phyloP scores from a whole-genome alignment of 306 rosid genomes.

The Castanea sativa region DNA sequence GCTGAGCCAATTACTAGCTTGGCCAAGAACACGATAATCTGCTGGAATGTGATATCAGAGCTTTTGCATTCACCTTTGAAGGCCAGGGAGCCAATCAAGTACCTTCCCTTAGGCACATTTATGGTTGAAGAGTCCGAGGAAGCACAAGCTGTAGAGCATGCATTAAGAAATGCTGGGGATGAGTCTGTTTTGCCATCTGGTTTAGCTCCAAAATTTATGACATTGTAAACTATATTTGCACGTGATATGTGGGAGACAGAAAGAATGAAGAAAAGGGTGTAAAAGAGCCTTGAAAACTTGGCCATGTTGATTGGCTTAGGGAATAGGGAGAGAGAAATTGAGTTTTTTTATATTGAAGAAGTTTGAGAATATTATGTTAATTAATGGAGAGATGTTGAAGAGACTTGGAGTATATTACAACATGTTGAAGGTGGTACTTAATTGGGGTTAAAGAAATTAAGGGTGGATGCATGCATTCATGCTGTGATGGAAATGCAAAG shows the following conservation, averaged over 20 bases:
- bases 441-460: not conserved
- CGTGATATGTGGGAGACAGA: not conserved
- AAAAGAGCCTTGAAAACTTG: not conserved
- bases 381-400: not conserved
- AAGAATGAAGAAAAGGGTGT: not conserved
- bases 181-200: constrained; percentile 39
- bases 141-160: constrained; percentile 45
- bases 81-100: constrained; percentile 18
- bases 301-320: not conserved
- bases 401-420: constrained; percentile 20
- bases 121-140: constrained; percentile 12
- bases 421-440: not conserved
- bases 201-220: constrained; percentile 45
- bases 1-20: constrained; percentile 11
- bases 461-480: too few species aligned
- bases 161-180: constrained; percentile 29
- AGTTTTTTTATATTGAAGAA: constrained; percentile 17
- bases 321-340: not conserved
- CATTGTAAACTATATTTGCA: constrained; percentile 24
- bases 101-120: constrained; percentile 41
- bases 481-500: not conserved
- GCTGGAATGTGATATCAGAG: constrained; percentile 10
- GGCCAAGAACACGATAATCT: constrained; percentile 17
- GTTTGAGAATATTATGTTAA: not conserved
- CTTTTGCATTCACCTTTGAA: constrained; percentile 23